These are phyloP conservation scores for Gossypium bickii DNA, from an alignment of 345 rosid genomes.

Conservation along the genomic window DNA sequence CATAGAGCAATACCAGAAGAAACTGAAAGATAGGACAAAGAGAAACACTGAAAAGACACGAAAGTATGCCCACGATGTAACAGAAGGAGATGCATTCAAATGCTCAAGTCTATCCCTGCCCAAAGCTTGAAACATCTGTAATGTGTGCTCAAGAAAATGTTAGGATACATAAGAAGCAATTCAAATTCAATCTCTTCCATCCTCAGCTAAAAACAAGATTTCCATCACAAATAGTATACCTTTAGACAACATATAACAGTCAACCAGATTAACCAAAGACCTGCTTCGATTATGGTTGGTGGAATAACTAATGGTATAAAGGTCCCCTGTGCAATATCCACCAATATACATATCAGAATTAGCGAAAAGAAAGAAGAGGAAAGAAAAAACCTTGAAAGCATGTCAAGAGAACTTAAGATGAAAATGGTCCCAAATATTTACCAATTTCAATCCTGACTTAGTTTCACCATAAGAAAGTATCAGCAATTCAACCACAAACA, in stretches of 20 bases:
- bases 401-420: conserved; percentile 2
- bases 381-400: background rate
- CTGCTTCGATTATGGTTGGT: conserved; percentile 69
- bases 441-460: background rate
- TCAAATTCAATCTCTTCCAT: background rate
- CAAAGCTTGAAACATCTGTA: conserved; percentile 96
- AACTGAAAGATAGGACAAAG: conserved; percentile 67
- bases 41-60: conserved; percentile 80
- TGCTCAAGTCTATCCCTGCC: conserved; percentile 96
- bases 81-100: conserved; percentile 93
- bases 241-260: conserved; percentile 77
- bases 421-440: background rate
- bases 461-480: background rate
- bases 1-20: conserved; percentile 60
- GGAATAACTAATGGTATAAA: conserved; percentile 89
- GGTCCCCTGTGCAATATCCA: conserved; percentile 60
- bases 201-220: conserved; percentile 19
- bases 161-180: background rate
- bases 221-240: conserved; percentile 39
- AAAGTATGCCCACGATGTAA: conserved; percentile 78
- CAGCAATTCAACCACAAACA: background rate
- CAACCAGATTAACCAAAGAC: conserved; percentile 90
- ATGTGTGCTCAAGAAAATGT: conserved; percentile 13
- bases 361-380: background rate
- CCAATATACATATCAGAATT: conserved; percentile 1